Evolutionary conservation across 352 stramenopile species (phyloP), one percentile per base, ranked within the genome.

Genomic region (Phytophthora agathidicida): DNA sequence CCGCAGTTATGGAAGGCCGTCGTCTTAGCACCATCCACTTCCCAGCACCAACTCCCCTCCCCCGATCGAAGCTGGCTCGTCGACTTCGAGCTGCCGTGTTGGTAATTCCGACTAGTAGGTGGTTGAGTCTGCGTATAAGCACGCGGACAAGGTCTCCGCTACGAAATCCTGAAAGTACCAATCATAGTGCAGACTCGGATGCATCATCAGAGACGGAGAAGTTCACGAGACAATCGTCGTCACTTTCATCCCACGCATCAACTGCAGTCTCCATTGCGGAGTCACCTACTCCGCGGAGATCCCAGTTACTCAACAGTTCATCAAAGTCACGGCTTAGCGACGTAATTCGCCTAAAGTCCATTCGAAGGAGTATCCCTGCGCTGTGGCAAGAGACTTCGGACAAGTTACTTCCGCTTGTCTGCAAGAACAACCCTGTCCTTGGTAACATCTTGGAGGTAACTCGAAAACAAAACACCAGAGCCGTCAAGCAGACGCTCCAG

Each of bases 401-500:
- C 10, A 70, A 70, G 26, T 23, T 70, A 22, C 16, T 61, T 22
- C 47, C 41, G 3, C 28, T 65, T 8, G 17, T 70, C 16, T 35
- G 33, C 1, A 65, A 39, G 35, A 48, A 19, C 35, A 61, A 51
- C 6, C 24, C 61, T 11, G 43, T 54, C 2, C 41, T 71, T 19
- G 13, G 41, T 1, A 44, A 41, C 9, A 16, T 69, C 5, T 10
- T 69, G 22, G 19, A 60, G 7, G 60, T 65, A 20, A 56, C 53
- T n/a, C 41, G 46, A 17, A 65, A 61, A 23, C 62, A 74, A 33
- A 74, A 74, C 27, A 69, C 68, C 0, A 33, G 30, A 31, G 54
- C 61, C 0, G 52, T 78, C 5, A 61, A 75, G 11, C 60, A 78
- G 23, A 71, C 61, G 3, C 65, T 73, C 11, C 66, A 71, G 32